These are phyloP conservation scores for Starmerella scarabaei DNA, from an alignment of 805 yeast species.

Conservation along the genomic window DNA sequence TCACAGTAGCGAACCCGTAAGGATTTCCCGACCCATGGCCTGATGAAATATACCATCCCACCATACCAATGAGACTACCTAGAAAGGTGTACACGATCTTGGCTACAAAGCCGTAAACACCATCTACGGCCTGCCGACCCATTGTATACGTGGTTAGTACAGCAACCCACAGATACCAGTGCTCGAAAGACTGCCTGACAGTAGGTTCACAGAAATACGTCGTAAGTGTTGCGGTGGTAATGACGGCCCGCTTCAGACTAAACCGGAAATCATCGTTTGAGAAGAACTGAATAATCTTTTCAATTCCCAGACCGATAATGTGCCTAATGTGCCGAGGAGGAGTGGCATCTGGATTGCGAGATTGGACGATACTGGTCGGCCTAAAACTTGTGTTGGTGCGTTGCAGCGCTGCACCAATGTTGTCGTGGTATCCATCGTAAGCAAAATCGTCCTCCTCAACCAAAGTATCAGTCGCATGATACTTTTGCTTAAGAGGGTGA, in stretches of 20 bases:
- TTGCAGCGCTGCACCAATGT: slow-evolving; percentile 4
- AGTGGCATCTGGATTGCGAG: slow-evolving; percentile 25
- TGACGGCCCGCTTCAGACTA: slow-evolving; percentile 21
- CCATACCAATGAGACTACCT: slow-evolving; percentile 26
- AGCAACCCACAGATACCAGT: slow-evolving; percentile 25
- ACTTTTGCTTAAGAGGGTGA: slow-evolving; percentile 6
- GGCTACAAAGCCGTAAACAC: slow-evolving; percentile 22
- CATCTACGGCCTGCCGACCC: slow-evolving; percentile 26
- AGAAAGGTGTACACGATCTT: slow-evolving; percentile 24
- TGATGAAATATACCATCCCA: slow-evolving; percentile 28
- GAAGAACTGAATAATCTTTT: not conserved
- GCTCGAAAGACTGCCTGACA: slow-evolving; percentile 17
- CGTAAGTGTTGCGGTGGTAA: slow-evolving; percentile 18
- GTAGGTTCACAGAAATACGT: slow-evolving; percentile 23
- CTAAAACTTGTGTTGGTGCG: slow-evolving; percentile 11
- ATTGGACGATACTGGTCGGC: slow-evolving; percentile 15
- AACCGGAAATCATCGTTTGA: slow-evolving; percentile 18
- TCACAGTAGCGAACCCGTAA: slow-evolving; percentile 26
- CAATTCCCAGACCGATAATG: slow-evolving; percentile 15
- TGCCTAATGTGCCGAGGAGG: slow-evolving; percentile 25
- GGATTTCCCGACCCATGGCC: slow-evolving; percentile 27
- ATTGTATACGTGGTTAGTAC: slow-evolving; percentile 25
- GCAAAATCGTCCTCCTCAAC: slow-evolving; percentile 8
- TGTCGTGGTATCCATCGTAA: slow-evolving; percentile 9
- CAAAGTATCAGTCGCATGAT: not conserved